Evolutionary conservation across 305 asterid species (phyloP), one percentile per base, ranked within the genome.

Genomic region (Rubia balearica): DNA sequence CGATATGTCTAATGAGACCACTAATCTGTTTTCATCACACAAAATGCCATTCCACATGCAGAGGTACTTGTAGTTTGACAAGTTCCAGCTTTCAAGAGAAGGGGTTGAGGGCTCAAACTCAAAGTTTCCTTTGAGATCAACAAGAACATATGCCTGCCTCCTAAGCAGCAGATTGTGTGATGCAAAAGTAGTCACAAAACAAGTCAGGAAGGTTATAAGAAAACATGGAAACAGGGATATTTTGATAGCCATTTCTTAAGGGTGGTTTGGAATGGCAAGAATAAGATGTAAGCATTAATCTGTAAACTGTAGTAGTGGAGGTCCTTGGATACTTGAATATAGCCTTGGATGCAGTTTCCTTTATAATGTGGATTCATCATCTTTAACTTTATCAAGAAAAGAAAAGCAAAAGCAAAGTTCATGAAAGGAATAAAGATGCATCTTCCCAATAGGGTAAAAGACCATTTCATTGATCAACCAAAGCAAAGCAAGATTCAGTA

Each of bases 41-140:
- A 69, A 75, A 75, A 87, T 77, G 41, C 90, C 89, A 17, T 42
- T 53, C 90, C 92, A 87, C 9, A 78, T 70, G 72, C 92, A 87
- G 6, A 83, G 73, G 41, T 62, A 16, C 71, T 27, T 71, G 70
- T 69, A 79, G 76, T 83, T 85, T 56, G 83, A 81, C 65, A 81
- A 55, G 69, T 82, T 82, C 92, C 90, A 87, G 46, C 40, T 71
- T 36, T 78, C 77, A 24, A 79, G 42, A 41, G 57, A 43, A 70
- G 72, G 74, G 66, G 74, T 68, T 13, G 71, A 69, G 49, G 68
- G 56, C 46, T 71, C 71, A 38, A 82, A 71, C 62, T 71, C 71
- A 45, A 82, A 71, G 19, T 65, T 55, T 63, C 68, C 68, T 61
- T 79, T 82, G 33, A 75, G 21, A 24, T 83, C 64, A 74, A 74